phyloP scores from a whole-genome alignment of 1,284 basidiomycete species.

The Trichosporon faecale region DNA sequence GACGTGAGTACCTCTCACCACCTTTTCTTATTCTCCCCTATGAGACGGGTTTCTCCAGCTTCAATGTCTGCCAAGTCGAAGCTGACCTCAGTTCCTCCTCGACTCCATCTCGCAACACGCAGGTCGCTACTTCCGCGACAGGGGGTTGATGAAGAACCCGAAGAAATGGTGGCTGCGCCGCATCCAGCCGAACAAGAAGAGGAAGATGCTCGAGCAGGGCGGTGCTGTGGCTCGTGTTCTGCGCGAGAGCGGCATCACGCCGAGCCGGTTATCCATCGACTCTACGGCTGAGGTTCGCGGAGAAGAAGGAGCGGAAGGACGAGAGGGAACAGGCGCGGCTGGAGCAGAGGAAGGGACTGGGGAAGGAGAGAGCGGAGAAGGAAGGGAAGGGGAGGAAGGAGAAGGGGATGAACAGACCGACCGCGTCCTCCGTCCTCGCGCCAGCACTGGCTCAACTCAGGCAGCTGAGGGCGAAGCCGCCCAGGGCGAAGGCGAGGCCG shows the following conservation, averaged over 20 bases:
- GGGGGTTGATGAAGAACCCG: not conserved
- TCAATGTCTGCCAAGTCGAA: no score
- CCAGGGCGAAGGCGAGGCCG: not conserved
- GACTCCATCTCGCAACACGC: not conserved
- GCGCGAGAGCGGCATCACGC: not conserved
- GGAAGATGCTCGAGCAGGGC: not conserved
- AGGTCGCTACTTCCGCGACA: not conserved
- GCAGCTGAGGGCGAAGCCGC: not conserved
- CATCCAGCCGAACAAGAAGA: slow-evolving; percentile 6
- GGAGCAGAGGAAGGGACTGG: no score
- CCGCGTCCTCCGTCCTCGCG: not conserved
- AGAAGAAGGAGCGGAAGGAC: not conserved
- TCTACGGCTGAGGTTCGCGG: not conserved
- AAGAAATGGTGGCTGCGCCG: not conserved
- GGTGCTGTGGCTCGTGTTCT: not conserved
- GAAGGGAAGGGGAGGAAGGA: not conserved
- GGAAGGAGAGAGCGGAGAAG: not conserved
- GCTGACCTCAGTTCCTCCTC: not conserved
- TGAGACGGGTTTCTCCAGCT: no score
- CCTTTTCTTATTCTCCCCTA: no score
- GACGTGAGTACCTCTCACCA: no score
- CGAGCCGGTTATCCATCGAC: not conserved
- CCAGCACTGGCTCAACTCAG: not conserved
- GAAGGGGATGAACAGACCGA: not conserved
- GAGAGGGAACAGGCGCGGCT: not conserved